Base-by-base conservation (phyloP, 2,329 filamentous ascomycete species). In the Akanthomyces uredinophilus region DNA sequence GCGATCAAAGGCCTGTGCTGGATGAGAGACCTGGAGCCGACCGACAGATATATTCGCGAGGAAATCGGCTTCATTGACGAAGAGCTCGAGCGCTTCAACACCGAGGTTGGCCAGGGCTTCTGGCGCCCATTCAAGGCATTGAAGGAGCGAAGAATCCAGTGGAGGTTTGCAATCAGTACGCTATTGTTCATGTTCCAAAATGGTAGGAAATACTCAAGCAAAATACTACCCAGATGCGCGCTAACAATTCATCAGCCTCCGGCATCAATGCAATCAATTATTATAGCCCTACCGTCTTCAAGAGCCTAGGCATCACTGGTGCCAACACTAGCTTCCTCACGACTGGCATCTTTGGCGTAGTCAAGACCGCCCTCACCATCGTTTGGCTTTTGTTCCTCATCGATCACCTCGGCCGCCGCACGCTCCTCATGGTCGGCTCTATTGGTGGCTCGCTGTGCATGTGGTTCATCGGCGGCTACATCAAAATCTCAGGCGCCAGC, bases 211-310 rank as follows among this genome's bases (percentile, higher is more conserved):
- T 2, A n/a, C 2, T 47, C 14, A 2, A 16, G 47, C n/a, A 27
- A 35, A 46, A n/a, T 14, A 16, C 4, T 5, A 29, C 54, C 14
- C 24, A 52, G 29, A 52, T 27, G 57, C 64, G 62, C 51, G 8
- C 20, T 57, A 27, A 57, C 22, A 1, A 27, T 24, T 7, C 2
- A 6, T 16, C n/a, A 72, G 71, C 70, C 47, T 73, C 72, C 8
- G 89, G 89, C 2, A 92, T 92, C 77, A 92, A 92, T 67, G 88
- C 89, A 22, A 87, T 90, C 77, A 92, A 91, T 77, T 92, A 91
- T 75, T 91, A 88, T 73, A 81, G 78, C 1, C 72, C 72, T n/a
- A 73, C 71, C 18, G 71, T 73, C 56, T 73, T 73, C 79, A 81
- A 77, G 65, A 77, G 74, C 50, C 75, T 82, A 55, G 79, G 79